Base-by-base conservation (phyloP, 441 rosid species). In the Gossypium gossypioides region DNA sequence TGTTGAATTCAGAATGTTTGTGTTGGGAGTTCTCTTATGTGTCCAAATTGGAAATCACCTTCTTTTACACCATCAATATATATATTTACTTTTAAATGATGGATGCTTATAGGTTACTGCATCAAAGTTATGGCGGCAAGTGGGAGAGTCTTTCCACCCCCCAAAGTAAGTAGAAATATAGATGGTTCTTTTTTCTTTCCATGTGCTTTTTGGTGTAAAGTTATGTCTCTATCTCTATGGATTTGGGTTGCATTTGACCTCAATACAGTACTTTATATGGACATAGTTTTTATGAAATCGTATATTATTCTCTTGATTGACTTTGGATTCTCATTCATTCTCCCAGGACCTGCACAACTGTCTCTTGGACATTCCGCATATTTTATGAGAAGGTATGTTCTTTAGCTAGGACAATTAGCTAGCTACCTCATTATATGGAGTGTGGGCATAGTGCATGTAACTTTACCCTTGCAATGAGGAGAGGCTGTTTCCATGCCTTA, bases 121-220 rank as follows among this genome's bases (percentile, higher is more conserved):
- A 75, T 80, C 91, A 48, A 93, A 93, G 84, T 75, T 87, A 76
- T 93, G 98, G 98, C 87, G 97, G 82, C 93, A 90, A 86, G 95
- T 93, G 24, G 98, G 98, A 79, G 98, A 91, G 78, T 89, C 98
- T 69, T 93, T 93, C 83, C 87, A 88, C 76, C 98, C 98, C 61
- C 98, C 98, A 5, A 93, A 93, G 98, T 91, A 88, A 86, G 77
- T 52, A 55, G 42, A 56, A 51, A 16, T 34, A 13, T 65, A 16
- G 44, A 37, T 58, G 18, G 6, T 37, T 73, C 10, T 51, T 9
- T 52, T 29, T 40, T 40, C 24, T 44, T 42, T 12, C 19, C 13
- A 7, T 71, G 19, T 15, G 7, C 19, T 15, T 72, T 55, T 0
- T 51, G 32, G 72, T 71, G 46, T 64, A 27, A 66, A 58, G 25